These are phyloP conservation scores for Russula sp. DNA, from an alignment of 768 basidiomycete genomes.

Conservation along the genomic window DNA sequence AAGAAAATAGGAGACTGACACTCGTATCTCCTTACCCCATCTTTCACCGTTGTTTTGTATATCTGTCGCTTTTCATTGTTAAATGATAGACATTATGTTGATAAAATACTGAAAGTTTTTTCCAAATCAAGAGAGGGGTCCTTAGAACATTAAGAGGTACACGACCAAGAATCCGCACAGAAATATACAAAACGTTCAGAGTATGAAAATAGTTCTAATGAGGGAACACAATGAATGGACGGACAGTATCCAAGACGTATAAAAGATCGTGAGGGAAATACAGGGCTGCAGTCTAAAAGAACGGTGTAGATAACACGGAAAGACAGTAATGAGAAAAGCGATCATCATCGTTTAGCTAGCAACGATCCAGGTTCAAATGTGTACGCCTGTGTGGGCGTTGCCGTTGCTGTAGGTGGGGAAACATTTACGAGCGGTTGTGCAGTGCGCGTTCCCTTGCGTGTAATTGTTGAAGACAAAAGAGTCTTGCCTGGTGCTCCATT, in stretches of 20 bases:
- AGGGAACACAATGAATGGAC: slow-evolving; percentile 15
- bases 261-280: not conserved
- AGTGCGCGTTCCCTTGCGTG: slow-evolving; percentile 40
- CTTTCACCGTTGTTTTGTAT: not conserved
- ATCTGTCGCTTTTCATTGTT: slow-evolving; percentile 2
- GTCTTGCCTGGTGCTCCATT: slow-evolving; percentile 35
- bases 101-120: slow-evolving; percentile 2
- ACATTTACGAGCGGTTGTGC: slow-evolving; percentile 51
- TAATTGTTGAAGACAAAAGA: slow-evolving; percentile 41
- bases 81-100: not conserved
- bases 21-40: not conserved
- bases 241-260: slow-evolving; percentile 1
- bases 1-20: slow-evolving; percentile 51
- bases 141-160: slow-evolving; percentile 14
- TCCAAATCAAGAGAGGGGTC: slow-evolving; percentile 9
- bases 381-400: slow-evolving; percentile 38
- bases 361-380: slow-evolving; percentile 77
- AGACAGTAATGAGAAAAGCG: not conserved
- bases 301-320: slow-evolving; percentile 9
- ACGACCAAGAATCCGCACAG: slow-evolving; percentile 18
- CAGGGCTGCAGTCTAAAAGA: slow-evolving; percentile 6
- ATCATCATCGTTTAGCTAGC: slow-evolving; percentile 52
- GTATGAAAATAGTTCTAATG: slow-evolving; percentile 4
- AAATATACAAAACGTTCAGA: slow-evolving; percentile 12
- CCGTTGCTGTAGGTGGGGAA: slow-evolving; percentile 41